These are phyloP conservation scores for Salix brachista DNA, from an alignment of 345 rosid genomes.

Conservation along the genomic window DNA sequence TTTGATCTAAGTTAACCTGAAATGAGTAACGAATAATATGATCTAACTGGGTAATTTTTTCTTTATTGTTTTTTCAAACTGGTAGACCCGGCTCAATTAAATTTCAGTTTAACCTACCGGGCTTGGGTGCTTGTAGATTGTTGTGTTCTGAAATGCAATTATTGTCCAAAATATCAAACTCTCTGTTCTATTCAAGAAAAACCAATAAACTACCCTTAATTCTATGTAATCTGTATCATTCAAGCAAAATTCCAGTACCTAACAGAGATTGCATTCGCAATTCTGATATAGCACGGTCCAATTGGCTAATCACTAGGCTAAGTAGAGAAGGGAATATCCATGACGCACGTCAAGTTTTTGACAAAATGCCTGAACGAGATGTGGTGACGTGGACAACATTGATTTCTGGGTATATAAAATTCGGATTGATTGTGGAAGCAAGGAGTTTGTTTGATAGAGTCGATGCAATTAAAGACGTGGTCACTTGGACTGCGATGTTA, in stretches of 20 bases:
- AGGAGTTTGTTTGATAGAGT: slow-evolving; percentile 48
- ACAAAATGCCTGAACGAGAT: slow-evolving; percentile 53
- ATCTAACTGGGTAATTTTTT: no score
- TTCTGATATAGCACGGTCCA: slow-evolving; percentile 37
- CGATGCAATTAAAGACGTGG: slow-evolving; percentile 58
- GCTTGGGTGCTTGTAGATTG: no score
- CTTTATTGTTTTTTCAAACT: no score
- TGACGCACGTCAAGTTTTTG: slow-evolving; percentile 64
- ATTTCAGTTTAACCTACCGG: no score
- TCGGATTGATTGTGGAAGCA: slow-evolving; percentile 55
- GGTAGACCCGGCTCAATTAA: no score
- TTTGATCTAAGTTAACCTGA: no score
- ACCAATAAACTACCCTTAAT: not conserved
- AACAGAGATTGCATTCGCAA: slow-evolving; percentile 21
- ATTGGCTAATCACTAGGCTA: slow-evolving; percentile 44
- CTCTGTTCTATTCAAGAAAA: not conserved
- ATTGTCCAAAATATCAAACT: not conserved
- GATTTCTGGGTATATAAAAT: slow-evolving; percentile 54
- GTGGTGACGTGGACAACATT: slow-evolving; percentile 64
- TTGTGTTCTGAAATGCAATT: slow-evolving; percentile 11
- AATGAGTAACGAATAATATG: no score
- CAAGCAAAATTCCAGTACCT: slow-evolving; percentile 14
- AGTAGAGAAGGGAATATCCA: slow-evolving; percentile 41
- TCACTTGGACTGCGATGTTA: slow-evolving; percentile 76
- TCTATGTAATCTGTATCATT: not conserved